Percentiles rank a stretch among this genome's conserved stretches.
Conservation (phyloP, 139 green algal genomes). For the Chlorella sp. region DNA sequence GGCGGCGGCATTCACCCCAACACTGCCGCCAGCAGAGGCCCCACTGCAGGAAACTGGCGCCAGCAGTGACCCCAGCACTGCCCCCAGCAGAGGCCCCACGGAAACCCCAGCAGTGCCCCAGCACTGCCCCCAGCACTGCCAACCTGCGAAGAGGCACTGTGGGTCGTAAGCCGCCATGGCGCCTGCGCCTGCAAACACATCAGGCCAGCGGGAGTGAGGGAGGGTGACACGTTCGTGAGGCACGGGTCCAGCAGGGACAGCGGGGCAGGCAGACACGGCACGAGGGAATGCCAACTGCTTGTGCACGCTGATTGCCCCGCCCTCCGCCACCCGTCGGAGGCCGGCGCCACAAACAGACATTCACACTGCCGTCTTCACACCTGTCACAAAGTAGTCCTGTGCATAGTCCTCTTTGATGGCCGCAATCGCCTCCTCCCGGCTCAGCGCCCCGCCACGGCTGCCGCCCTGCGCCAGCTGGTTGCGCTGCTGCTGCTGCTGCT, state of each 20-base stretch:
- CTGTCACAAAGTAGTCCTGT: slow-evolving; percentile 76
- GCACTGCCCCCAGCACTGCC: too few relatives aligned
- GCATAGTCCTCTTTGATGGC: slow-evolving; percentile 76
- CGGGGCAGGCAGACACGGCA: neutral
- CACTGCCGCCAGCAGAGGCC: too few relatives aligned
- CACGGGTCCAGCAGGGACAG: too few relatives aligned
- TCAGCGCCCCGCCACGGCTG: neutral
- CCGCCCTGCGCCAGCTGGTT: neutral
- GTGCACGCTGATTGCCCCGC: neutral
- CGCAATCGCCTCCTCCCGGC: slow-evolving; percentile 53
- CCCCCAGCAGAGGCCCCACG: too few relatives aligned
- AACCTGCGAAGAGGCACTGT: slow-evolving; percentile 72
- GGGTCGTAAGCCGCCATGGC: slow-evolving; percentile 57
- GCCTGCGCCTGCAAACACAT: slow-evolving; percentile 41
- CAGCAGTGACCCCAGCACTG: too few relatives aligned
- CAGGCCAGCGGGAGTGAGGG: neutral
- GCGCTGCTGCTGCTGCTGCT: slow-evolving; percentile 4
- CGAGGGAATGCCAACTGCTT: neutral
- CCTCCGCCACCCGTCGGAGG: too few relatives aligned
- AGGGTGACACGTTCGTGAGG: too few relatives aligned
- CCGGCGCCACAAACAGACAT: neutral
- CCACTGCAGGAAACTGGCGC: too few relatives aligned
- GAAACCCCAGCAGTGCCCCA: too few relatives aligned
- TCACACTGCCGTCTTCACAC: neutral
- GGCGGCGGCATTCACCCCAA: too few relatives aligned